Evolutionary conservation across 768 basidiomycete species (phyloP), one percentile per base, ranked within the genome.

Genomic region (Lepiota venenata): DNA sequence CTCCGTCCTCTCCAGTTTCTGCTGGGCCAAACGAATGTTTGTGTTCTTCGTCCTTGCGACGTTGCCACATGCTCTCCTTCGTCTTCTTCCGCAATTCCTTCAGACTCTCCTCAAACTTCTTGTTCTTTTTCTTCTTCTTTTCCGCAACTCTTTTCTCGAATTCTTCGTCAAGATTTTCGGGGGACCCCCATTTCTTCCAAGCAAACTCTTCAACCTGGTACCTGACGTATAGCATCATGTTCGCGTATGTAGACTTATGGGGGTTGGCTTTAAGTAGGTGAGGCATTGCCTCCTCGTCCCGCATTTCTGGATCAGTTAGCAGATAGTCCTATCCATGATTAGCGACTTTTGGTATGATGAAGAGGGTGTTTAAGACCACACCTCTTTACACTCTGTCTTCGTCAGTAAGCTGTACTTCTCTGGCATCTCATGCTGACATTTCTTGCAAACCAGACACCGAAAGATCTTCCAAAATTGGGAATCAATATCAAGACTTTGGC

Each of bases 201-300:
- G 97, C 96, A 69, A 95, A 98, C 42, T 87, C 91, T 68, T 99
- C 97, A 1, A 97, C 92, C 68, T 98, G 96, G 64, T 76, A 88
- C 32, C 97, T 85, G 4, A 98, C 77, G 71, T 90, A 98, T 18
- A 99, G 79, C 97, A 98, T 98, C 97, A 98, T 98, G 75, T 98
- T 99, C 35, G 91, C 90, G 65, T 91, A 98, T 0, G 92, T 95
- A 10, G 93, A 89, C 59, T 91, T 88, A 73, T 97, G 94, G 3
- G 93, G 95, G 67, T 98, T 98, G 16, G 92, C 89, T 64, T 95
- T 93, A 54, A 98, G 78, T 21, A 96, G 75, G 68, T 99, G 97
- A 0, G 96, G 97, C 59, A 99, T 81, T 15, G 88, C 73, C 61
- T 97, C 92, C 63, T 91, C 84, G 65, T 99, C 97, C 53, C 88